Conservation (phyloP, 371 early-diverging fungal species). For the Rhizomucor miehei region DNA sequence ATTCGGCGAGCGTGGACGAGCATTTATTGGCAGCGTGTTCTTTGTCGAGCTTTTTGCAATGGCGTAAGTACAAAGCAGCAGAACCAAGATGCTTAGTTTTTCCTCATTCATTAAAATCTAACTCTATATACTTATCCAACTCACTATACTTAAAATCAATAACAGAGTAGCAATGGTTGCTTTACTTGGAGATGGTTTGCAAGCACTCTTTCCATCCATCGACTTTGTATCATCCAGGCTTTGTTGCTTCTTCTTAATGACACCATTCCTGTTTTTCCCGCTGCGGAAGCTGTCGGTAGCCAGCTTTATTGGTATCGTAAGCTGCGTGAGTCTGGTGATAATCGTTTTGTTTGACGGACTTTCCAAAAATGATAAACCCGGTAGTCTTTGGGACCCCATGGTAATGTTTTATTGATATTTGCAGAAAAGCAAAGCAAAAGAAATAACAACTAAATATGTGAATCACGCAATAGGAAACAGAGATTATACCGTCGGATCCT, state of each 20-base stretch:
- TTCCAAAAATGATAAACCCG: slow-evolving; percentile 43
- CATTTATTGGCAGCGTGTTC: slow-evolving; percentile 46
- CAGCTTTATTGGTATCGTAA: slow-evolving; percentile 47
- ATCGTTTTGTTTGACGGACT: slow-evolving; percentile 49
- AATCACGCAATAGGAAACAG: slow-evolving; percentile 27
- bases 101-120: background rate
- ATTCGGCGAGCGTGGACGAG: slow-evolving; percentile 55
- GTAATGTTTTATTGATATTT: slow-evolving; percentile 16
- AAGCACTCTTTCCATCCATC: slow-evolving; percentile 22
- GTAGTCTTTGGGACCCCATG: slow-evolving; percentile 55
- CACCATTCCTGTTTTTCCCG: slow-evolving; percentile 33
- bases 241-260: slow-evolving; percentile 11
- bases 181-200: slow-evolving; percentile 35
- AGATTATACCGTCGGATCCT: slow-evolving; percentile 26
- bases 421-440: background rate
- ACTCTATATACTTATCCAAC: background rate
- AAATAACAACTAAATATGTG: background rate
- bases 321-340: slow-evolving; percentile 30
- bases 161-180: slow-evolving; percentile 36
- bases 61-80: slow-evolving; percentile 17
- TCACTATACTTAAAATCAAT: background rate
- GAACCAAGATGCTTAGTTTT: background rate
- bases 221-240: slow-evolving; percentile 11
- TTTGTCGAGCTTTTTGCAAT: slow-evolving; percentile 64
- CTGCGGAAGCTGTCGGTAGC: slow-evolving; percentile 42